Conservation (phyloP, 306 rosid species). For the Sindora glabra region DNA sequence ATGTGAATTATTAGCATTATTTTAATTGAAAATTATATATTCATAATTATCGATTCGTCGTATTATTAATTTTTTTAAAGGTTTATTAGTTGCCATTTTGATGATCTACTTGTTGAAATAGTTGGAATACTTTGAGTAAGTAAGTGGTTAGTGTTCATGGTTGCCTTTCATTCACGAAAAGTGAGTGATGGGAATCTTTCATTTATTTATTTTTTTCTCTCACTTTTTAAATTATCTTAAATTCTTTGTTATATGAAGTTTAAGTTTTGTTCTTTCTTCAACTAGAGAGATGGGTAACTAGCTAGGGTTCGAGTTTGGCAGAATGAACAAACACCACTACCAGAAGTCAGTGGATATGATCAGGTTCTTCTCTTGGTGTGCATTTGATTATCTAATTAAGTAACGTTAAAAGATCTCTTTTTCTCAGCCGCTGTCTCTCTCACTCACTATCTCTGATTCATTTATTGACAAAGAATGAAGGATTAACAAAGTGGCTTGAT, state of each 20-base stretch:
- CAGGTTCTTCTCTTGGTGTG: too few species aligned
- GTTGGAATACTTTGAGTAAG: conserved; percentile 82
- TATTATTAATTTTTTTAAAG: conserved; percentile 31
- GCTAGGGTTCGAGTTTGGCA: conserved; percentile 66
- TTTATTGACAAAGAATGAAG: conserved; percentile 34
- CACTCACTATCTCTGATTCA: too few species aligned
- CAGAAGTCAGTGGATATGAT: conserved; percentile 68
- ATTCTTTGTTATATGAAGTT: neutral
- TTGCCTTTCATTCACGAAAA: conserved; percentile 94
- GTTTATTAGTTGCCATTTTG: conserved; percentile 17
- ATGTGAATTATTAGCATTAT: conserved; percentile 50
- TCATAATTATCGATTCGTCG: conserved; percentile 34
- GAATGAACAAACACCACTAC: conserved; percentile 59
- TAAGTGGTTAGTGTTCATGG: conserved; percentile 69
- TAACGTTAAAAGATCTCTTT: conserved; percentile 26
- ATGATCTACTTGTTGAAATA: conserved; percentile 40
- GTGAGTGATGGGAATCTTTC: conserved; percentile 59
- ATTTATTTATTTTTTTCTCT: neutral
- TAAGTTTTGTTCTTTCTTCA: too few species aligned
- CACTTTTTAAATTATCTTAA: neutral
- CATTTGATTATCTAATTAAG: conserved; percentile 20
- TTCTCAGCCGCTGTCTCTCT: conserved; percentile 1
- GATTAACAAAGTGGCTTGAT: conserved; percentile 30
- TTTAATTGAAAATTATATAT: conserved; percentile 26
- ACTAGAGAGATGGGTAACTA: too few species aligned